Conservation (phyloP, 2,329 filamentous ascomycete species). For the Penicillium nordicum region DNA sequence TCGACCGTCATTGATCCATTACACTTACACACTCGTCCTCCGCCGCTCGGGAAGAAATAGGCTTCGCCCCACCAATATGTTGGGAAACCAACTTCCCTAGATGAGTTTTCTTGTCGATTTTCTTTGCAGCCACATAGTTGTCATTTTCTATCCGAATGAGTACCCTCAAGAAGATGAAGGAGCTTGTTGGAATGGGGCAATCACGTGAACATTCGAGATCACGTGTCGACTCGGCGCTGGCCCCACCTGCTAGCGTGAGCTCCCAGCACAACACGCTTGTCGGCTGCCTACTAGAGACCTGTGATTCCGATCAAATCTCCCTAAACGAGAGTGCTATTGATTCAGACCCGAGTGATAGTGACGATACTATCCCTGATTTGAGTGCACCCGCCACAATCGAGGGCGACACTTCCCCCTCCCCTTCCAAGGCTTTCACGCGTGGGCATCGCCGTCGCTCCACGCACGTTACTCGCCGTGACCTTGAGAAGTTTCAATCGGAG, state of each 20-base stretch:
- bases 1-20: constrained; percentile 9
- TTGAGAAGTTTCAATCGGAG: constrained; percentile 38
- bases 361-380: neutral
- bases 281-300: neutral
- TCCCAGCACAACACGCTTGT: constrained; percentile 7
- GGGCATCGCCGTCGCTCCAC: constrained; percentile 43
- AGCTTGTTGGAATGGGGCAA: constrained; percentile 15
- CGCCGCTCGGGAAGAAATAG: constrained; percentile 9
- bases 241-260: constrained; percentile 2
- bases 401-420: constrained; percentile 26
- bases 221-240: neutral
- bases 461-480: constrained; percentile 39
- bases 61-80: constrained; percentile 8
- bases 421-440: constrained; percentile 36
- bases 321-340: constrained; percentile 1
- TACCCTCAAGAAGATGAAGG: constrained; percentile 18
- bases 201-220: neutral
- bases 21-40: constrained; percentile 8
- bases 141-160: constrained; percentile 12
- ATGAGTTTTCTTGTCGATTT: neutral
- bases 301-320: neutral
- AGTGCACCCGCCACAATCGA: constrained; percentile 31
- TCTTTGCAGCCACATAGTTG: neutral
- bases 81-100: neutral
- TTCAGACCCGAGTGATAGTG: neutral